Evolutionary conservation across 495 filamentous ascomycete genomes (phyloP).

Genomic region (Penicillium bovifimosum): DNA sequence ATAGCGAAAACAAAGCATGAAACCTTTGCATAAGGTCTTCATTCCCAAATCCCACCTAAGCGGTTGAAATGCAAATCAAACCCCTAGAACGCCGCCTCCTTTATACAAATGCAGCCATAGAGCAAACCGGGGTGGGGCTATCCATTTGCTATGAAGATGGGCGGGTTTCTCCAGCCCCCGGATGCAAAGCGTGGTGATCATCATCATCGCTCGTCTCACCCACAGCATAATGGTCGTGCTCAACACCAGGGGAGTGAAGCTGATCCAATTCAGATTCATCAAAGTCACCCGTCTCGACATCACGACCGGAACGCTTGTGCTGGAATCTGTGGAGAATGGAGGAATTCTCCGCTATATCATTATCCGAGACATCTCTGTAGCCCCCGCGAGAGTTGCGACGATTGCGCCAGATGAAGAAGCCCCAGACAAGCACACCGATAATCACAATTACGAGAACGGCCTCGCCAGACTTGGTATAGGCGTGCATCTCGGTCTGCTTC

Average conservation of each 20-base stretch:
- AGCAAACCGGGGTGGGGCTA: neutral
- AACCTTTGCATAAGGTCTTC: neutral
- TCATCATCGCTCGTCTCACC: conserved; percentile 43
- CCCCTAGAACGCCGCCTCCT: neutral
- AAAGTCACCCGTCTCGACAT: conserved; percentile 81
- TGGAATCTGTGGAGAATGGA: conserved; percentile 35
- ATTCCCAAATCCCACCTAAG: neutral
- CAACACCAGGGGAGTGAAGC: conserved; percentile 46
- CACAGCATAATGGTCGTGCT: conserved; percentile 40
- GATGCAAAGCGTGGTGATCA: conserved; percentile 13
- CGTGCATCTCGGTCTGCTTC: conserved; percentile 82
- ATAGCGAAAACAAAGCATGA: neutral
- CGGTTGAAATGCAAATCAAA: neutral
- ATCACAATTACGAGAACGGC: conserved; percentile 81
- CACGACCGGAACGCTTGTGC: conserved; percentile 47
- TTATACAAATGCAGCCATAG: conserved; percentile 1
- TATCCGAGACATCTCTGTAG: conserved; percentile 41
- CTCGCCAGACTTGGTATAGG: conserved; percentile 88
- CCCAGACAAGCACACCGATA: conserved; percentile 72
- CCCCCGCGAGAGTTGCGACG: conserved; percentile 48
- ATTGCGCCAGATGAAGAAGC: conserved; percentile 78
- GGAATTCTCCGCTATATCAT: conserved; percentile 20
- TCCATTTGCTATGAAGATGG: conserved; percentile 5
- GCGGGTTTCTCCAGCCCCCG: neutral
- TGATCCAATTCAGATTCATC: conserved; percentile 85